phyloP scores from a whole-genome alignment of 2,329 filamentous ascomycete genomes.

The Ampelomyces quisqualis region DNA sequence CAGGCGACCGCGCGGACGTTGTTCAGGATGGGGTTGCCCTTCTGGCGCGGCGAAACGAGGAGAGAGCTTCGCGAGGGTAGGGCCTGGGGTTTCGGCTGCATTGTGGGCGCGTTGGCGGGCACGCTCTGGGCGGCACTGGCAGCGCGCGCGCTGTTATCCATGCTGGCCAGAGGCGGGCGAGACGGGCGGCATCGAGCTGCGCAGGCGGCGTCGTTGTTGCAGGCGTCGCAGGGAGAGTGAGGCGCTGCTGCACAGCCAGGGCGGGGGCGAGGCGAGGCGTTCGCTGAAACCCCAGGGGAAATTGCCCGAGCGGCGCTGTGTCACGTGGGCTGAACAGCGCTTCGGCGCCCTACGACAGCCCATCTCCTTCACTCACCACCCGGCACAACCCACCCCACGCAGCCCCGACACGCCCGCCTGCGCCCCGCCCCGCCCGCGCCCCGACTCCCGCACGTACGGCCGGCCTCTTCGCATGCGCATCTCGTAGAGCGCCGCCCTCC shows the following conservation, averaged over 20 bases:
- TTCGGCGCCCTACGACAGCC: not conserved
- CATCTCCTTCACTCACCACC: constrained; percentile 6
- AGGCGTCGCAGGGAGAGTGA: not conserved
- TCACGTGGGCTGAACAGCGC: not conserved
- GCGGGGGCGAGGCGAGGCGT: too few relatives aligned
- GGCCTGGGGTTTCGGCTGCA: constrained; percentile 88
- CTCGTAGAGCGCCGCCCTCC: constrained; percentile 25
- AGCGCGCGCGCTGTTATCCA: constrained; percentile 31
- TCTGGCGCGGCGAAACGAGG: constrained; percentile 86
- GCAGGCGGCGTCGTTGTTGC: constrained; percentile 1
- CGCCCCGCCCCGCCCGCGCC: constrained; percentile 11
- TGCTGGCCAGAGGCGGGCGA: constrained; percentile 21
- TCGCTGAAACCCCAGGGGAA: too few relatives aligned
- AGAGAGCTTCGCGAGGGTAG: constrained; percentile 75
- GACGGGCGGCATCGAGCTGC: constrained; percentile 20
- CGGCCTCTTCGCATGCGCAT: constrained; percentile 33
- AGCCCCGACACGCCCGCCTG: constrained; percentile 1
- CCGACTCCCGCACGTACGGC: constrained; percentile 7
- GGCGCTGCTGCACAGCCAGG: too few relatives aligned
- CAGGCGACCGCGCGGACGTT: constrained; percentile 80
- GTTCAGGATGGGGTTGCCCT: constrained; percentile 89
- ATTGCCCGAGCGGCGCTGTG: too few relatives aligned
- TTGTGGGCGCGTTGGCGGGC: constrained; percentile 42
- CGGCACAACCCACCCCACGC: constrained; percentile 12
- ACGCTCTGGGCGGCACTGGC: constrained; percentile 10